Base-by-base conservation (phyloP, 139 green algal genomes). In the Pleodorina starrii region DNA sequence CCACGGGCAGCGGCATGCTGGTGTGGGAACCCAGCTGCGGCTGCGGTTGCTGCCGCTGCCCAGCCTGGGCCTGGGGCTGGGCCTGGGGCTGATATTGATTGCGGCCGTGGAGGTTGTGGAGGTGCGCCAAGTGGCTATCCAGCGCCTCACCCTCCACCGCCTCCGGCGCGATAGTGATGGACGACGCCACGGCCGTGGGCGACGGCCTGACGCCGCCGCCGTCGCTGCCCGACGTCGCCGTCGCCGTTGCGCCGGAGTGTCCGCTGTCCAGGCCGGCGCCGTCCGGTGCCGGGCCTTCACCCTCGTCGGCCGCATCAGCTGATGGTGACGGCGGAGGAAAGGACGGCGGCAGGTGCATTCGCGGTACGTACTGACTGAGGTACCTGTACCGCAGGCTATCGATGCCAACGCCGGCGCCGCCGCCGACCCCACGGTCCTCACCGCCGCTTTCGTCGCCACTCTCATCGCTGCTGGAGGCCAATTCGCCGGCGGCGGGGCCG, bases 311-410 rank as follows among this genome's bases (percentile, higher is more conserved):
- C n/a, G 27, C 32, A 17, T 14, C 71, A 5, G 38, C 38, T 38
- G 51, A 14, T 17, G 14, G 14, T 60, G 51, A 17, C 51, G 51
- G 51, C 51, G 43, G 73, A 42, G 73, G 73, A 2, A 60, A 3
- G 43, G 51, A 17, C 51, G 43, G 73, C 73, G 73, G 73, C 2
- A 60, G 23, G 43, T 81, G 73, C 43, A 81, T 19, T 43, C 42
- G 23, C 73, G 73, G 73, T 19, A 38, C 73, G 17, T 81, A 81
- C 32, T 38, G 73, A 43, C 73, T 81, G 25, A 81, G 73, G 27
- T 57, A 57, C 42, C 60, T 63, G 25, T 81, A 44, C 25, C 73
- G 43, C 23, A 81, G 40, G 14, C 71, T 23, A n/a, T 69, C 57
- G 57, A 29, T 5, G 57, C 57, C 57, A 21, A 57, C 48, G 48